Evolutionary conservation across 2,329 filamentous ascomycete genomes (phyloP), one percentile per base, ranked within the genome.

Genomic region (Phaeosphaeriaceae sp.): DNA sequence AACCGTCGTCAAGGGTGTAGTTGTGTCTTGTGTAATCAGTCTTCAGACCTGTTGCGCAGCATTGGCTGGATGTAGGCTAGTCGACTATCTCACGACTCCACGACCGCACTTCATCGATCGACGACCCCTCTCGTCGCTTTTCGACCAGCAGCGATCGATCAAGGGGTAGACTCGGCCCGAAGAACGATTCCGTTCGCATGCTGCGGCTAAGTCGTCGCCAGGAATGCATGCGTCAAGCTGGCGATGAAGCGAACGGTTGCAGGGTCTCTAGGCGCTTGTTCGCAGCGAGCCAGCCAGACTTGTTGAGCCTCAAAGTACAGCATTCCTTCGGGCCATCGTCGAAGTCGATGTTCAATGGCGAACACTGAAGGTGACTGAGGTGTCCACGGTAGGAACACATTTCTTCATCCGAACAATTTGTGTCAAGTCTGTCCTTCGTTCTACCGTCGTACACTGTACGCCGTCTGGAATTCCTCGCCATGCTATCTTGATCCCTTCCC

Each of bases 221-320:
- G 45, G 45, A 47, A 47, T 47, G 45, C 45, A 47, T 47, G 21
- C 45, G 45, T 47, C 45, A 47, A 47, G 17, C 22, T 47, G 45
- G 27, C 45, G 45, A 47, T 24, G 21, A 47, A 47, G 45, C 45
- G 21, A 25, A n/a, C 22, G 45, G 21, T 47, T 24, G 45, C 45
- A 25, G 21, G 45, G 45, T 47, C 31, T 25, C 45, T 15, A 24
- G 21, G 15, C 45, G 45, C 22, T 47, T 25, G 21, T 47, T 47
- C 45, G 22, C 45, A 15, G 45, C 22, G 22, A 25, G 17, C 21
- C 45, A 24, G 22, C 45, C 22, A 27, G 22, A 47, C 21, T 47
- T 27, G 22, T 27, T 25, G 45, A 47, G 45, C 22, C 15, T 13
- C 11, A 47, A 25, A 25, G 10, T 24, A 47, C 20, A 22, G 22